Percentiles rank a stretch among this genome's conserved stretches.
phyloP scores from a whole-genome alignment of 306 rosid genomes.

The Gastrolobium bilobum region DNA sequence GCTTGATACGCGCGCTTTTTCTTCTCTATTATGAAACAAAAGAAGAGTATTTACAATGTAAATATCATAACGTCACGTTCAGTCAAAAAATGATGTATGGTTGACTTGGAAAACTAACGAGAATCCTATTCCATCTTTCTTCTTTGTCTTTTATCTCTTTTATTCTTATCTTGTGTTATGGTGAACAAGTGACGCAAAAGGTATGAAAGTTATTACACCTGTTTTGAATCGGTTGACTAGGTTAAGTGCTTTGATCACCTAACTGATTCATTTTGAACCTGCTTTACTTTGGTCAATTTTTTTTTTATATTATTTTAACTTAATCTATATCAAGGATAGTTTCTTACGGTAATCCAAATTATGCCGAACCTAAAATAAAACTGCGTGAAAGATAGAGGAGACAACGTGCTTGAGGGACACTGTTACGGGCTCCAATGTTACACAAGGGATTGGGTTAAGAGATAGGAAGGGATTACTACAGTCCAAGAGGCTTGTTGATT shows the following conservation, averaged over 20 bases:
- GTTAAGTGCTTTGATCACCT: conserved; percentile 24
- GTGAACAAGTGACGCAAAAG: conserved; percentile 30
- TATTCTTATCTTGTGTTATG: conserved; percentile 18
- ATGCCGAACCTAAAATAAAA: neutral
- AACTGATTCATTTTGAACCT: conserved; percentile 6
- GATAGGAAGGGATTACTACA: too few relatives aligned
- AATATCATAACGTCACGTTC: neutral
- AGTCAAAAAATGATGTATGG: neutral
- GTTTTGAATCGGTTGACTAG: conserved; percentile 14
- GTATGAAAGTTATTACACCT: neutral
- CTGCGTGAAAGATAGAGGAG: neutral
- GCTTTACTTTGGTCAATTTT: neutral
- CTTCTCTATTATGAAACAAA: neutral
- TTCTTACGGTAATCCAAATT: neutral
- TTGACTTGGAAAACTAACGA: conserved; percentile 1
- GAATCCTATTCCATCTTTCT: conserved; percentile 10
- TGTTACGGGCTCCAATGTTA: too few relatives aligned
- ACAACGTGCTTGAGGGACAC: neutral
- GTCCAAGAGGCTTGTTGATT: too few relatives aligned
- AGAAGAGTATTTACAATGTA: neutral
- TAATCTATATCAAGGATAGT: neutral
- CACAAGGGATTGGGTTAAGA: too few relatives aligned
- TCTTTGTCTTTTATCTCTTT: neutral
- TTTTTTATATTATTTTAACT: neutral
- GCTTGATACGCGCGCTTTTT: neutral